Evolutionary conservation across 306 rosid species (phyloP), one percentile per base, ranked within the genome.

Genomic region (Lupinus albus): DNA sequence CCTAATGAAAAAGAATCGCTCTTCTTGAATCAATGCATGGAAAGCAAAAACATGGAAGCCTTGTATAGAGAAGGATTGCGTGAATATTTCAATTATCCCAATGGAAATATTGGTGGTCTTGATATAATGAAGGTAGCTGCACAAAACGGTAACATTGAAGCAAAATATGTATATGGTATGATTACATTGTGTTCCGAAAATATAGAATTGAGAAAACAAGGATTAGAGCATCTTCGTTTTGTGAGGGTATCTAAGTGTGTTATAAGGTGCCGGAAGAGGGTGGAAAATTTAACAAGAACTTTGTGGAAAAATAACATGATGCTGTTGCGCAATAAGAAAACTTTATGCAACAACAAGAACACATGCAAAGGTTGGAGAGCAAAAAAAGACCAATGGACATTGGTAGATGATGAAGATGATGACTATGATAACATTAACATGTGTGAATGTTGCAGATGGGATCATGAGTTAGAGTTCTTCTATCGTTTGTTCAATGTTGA

Each of bases 401-500:
- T 63, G 1, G 1, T 32, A 9, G 41, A 62, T 0, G 80, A 74
- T 63, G 76, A 63, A 0, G 79, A 74, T 17, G 76, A 75, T 11
- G 67, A 62, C 2, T 3, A 10, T 6, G 9, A 38, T 36, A 25
- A 38, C 10, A 3, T 5, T 42, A 5, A 0, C 3, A 18, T 2
- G 6, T 75, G 84, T 70, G 77, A 80, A 41, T 50, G 14, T 51
- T 70, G 84, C 11, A 49, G 84, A 45, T 80, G 70, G 74, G 78
- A 78, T 18, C 11, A 61, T 5, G 78, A 78, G 67, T 3, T 67
- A 0, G 4, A 25, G 0, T 25, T 25, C 3, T 25, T 25, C 30
- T 25, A 25, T 25, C 30, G 30, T 2, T 28, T 75, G 8, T 68
- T 75, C 15, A 30, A 41, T 35, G 28, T 17, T 58, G 0, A 4